Evolutionary conservation across 2,329 filamentous ascomycete genomes (phyloP), one percentile per base, ranked within the genome.

Genomic region (Xylariaceae sp.): DNA sequence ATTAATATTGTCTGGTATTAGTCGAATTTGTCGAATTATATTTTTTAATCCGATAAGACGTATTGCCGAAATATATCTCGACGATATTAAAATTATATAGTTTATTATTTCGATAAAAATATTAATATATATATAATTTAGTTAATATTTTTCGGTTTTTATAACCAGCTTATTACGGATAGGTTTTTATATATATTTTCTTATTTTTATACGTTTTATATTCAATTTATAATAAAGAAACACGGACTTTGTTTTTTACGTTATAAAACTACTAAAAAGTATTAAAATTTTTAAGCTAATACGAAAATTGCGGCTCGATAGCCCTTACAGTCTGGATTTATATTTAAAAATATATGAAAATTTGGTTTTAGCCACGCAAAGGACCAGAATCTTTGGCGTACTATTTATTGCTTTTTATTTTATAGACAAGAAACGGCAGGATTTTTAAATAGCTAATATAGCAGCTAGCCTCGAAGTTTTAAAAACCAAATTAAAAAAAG

Each of bases 341-440:
- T n/a, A 10, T 40, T 23, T 27, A 19, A 27, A 40, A n/a, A 17
- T 19, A 16, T 40, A 40, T 27, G 25, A 40, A 27, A 40, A 40
- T 22, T 29, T 29, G 25, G 25, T 29, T 14, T 14, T 29, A 8
- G 25, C 14, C 25, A 14, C 25, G 25, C 8, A 40, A 40, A 12
- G 22, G 19, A 23, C 17, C 12, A 19, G 17, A 17, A 40, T 40
- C 20, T 20, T 40, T n/a, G 25, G 25, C n/a, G 25, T 40, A 27
- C 22, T 40, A 10, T 12, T 20, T 40, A 40, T 40, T 16, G 22
- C 37, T 27, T 40, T 40, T 25, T 40, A 40, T 29, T 25, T 40
- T 19, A n/a, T 16, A 25, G 25, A 17, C 27, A 40, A 27, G 25
- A 40, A 40, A 29, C 12, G 19, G 21, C 17, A 40, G 27, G 25